Percentiles rank a stretch among this genome's conserved stretches.
Conservation (phyloP, 495 filamentous ascomycete species). For the Penicillium fimorum region DNA sequence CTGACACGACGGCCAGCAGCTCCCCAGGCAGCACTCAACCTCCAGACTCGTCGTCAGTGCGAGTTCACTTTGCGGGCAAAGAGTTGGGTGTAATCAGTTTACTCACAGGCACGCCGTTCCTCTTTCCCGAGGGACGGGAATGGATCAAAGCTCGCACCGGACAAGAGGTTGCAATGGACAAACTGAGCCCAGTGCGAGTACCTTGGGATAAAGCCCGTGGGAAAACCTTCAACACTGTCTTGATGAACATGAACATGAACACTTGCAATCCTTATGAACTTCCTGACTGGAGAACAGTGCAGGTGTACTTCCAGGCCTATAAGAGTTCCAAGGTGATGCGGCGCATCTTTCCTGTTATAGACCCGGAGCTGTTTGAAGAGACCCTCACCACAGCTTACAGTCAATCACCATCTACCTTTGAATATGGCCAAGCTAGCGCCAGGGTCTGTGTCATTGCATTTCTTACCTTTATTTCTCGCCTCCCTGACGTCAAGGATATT, state of each 20-base stretch:
- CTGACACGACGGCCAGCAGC: conserved; percentile 18
- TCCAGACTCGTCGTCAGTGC: conserved; percentile 32
- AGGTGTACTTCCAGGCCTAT: conserved; percentile 28
- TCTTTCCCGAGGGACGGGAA: conserved; percentile 44
- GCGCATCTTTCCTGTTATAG: conserved; percentile 45
- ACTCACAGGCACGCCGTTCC: conserved; percentile 46
- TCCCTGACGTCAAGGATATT: conserved; percentile 22
- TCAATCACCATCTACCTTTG: conserved; percentile 12
- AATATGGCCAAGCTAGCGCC: conserved; percentile 24
- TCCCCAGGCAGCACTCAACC: conserved; percentile 23
- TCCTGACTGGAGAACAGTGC: conserved; percentile 25
- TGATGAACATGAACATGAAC: conserved; percentile 26
- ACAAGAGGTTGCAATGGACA: conserved; percentile 37
- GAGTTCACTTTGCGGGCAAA: conserved; percentile 50
- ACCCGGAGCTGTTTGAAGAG: conserved; percentile 38
- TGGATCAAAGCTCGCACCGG: conserved; percentile 50
- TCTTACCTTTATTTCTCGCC: conserved; percentile 34
- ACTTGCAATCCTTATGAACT: conserved; percentile 27
- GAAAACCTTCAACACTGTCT: conserved; percentile 22
- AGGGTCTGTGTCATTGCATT: conserved; percentile 49
- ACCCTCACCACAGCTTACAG: conserved; percentile 45
- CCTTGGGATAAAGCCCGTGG: conserved; percentile 40
- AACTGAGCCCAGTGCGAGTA: conserved; percentile 30
- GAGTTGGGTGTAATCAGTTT: conserved; percentile 47
- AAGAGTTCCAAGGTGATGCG: conserved; percentile 31